Percentiles rank a stretch among this genome's conserved stretches.
Conservation (phyloP, 345 rosid species). For the Excoecaria agallocha region DNA sequence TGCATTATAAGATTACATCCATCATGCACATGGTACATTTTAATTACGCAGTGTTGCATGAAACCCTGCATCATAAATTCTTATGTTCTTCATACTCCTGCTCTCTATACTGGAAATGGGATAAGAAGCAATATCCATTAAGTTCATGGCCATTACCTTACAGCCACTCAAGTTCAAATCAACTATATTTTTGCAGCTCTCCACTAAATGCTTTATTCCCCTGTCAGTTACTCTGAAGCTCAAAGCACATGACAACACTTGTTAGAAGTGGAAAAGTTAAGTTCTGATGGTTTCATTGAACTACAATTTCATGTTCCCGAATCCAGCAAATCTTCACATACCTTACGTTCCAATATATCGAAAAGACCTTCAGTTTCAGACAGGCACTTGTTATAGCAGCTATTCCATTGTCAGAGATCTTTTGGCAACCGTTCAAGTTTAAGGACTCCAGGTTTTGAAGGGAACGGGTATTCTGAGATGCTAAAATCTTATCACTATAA, state of each 20-base stretch:
- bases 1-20: neutral
- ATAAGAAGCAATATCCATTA: conserved; percentile 14
- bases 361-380: conserved; percentile 64
- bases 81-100: neutral
- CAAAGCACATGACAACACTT: conserved; percentile 15
- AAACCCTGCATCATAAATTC: neutral
- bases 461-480: conserved; percentile 48
- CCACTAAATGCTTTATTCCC: conserved; percentile 59
- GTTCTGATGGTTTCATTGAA: conserved; percentile 10
- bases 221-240: conserved; percentile 64
- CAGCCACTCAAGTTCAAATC: conserved; percentile 93
- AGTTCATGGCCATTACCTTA: conserved; percentile 50
- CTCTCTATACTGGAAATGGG: neutral
- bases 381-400: conserved; percentile 61
- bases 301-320: neutral
- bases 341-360: conserved; percentile 96
- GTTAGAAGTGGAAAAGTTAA: conserved; percentile 12
- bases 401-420: conserved; percentile 82
- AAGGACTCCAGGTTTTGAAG: conserved; percentile 64
- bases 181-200: conserved; percentile 54
- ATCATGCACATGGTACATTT: neutral
- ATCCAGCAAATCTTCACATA: conserved; percentile 29
- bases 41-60: neutral
- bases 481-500: conserved; percentile 7
- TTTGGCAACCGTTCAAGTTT: conserved; percentile 92